These are phyloP conservation scores for Pseudogymnoascus sp. DNA, from an alignment of 2,329 filamentous ascomycete genomes.

Conservation along the genomic window DNA sequence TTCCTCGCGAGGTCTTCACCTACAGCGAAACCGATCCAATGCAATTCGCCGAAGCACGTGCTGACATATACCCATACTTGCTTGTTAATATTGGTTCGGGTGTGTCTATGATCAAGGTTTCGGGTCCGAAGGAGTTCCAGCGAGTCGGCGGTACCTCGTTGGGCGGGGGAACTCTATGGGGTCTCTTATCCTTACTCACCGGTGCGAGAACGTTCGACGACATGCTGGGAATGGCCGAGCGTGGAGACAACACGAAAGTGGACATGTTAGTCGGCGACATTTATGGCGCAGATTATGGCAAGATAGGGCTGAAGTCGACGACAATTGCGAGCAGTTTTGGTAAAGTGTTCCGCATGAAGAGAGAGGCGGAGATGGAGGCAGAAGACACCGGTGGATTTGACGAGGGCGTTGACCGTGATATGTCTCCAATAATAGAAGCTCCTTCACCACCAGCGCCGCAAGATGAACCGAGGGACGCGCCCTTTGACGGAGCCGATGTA, in stretches of 20 bases:
- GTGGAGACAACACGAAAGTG: conserved; percentile 85
- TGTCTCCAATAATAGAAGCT: neutral
- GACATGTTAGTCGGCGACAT: conserved; percentile 98
- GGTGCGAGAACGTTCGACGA: conserved; percentile 95
- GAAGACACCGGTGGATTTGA: conserved; percentile 56
- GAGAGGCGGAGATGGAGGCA: conserved; percentile 70
- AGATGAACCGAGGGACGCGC: conserved; percentile 27
- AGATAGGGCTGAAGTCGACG: conserved; percentile 91
- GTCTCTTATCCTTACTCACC: conserved; percentile 81
- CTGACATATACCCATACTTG: conserved; percentile 92
- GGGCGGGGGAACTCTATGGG: conserved; percentile 96
- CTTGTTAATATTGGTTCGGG: conserved; percentile 97
- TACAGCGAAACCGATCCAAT: conserved; percentile 89
- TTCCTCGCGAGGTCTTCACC: conserved; percentile 93
- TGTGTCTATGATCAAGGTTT: conserved; percentile 95
- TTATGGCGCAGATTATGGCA: conserved; percentile 90
- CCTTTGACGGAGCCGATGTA: conserved; percentile 77
- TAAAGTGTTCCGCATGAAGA: conserved; percentile 91
- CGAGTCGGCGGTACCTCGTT: conserved; percentile 92
- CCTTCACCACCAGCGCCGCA: neutral
- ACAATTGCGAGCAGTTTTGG: conserved; percentile 96
- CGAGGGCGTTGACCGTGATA: conserved; percentile 12
- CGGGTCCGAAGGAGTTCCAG: conserved; percentile 76
- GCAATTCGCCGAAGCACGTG: conserved; percentile 70
- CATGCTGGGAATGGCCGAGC: conserved; percentile 87